Base-by-base conservation (phyloP, 768 basidiomycete species). In the Aureoboletus auriporus region DNA sequence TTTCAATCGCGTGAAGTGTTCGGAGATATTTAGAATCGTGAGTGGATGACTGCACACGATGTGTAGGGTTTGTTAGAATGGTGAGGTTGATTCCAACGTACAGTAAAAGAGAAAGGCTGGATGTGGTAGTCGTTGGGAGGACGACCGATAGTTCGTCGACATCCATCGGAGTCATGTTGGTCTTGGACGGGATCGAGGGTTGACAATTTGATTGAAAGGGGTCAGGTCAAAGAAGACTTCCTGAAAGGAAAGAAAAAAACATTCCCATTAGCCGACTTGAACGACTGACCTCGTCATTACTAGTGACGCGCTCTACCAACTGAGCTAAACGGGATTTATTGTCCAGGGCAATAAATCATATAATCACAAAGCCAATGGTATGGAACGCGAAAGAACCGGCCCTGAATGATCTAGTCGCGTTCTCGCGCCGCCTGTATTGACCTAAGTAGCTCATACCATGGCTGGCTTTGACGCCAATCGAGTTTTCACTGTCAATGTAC, bases 1-100 rank as follows among this genome's bases (percentile, higher is more conserved):
- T 58, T 85, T 85, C 49, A 84, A 72, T 53, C 96, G 80, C 37
- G 90, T 95, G 60, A 89, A 77, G 70, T 98, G 95, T 61, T 98
- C 96, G 1, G 94, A 96, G 60, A 98, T 87, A 68, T 93, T 96
- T 53, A 99, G 78, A 63, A 99, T 93, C 9, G 96, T 93, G 12
- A 98, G 77, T 33, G 96, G 95, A 67, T 98, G 96, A 47, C 94
- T 98, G 61, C 30, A 65, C 56, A 56, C 17, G 38, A 11, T 37
- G 42, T 34, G 55, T 61, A 58, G 59, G 56, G 40, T 30, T 37
- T 44, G 39, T 36, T 33, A 28, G 6, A 23, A 26, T 35, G 10
- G 30, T 11, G 34, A 43, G 13, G 16, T 17, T 30, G 35, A 44
- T 44, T 35, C 39, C 27, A 42, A 69, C 86, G 55, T 58, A 89